phyloP scores from a whole-genome alignment of 805 yeast species.

The Hanseniaspora valbyensis region DNA sequence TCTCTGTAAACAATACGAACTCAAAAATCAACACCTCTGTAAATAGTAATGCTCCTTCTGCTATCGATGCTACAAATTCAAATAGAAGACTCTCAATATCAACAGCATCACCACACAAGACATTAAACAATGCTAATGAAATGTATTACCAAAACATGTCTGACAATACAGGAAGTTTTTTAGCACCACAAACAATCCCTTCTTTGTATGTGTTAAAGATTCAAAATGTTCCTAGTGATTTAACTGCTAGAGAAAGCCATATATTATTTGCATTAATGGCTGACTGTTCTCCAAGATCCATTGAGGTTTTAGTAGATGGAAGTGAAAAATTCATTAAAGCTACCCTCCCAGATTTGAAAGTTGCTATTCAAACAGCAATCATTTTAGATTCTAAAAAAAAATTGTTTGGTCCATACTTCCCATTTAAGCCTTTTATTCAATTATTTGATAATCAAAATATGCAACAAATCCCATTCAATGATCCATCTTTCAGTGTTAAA shows the following conservation, averaged over 20 bases:
- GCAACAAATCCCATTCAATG: slow-evolving; percentile 22
- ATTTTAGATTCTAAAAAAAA: slow-evolving; percentile 33
- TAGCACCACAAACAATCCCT: background rate
- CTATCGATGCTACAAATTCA: background rate
- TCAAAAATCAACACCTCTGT: background rate
- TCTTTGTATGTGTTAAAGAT: slow-evolving; percentile 22
- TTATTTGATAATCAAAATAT: slow-evolving; percentile 30
- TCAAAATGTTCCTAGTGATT: slow-evolving; percentile 51
- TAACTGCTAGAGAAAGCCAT: slow-evolving; percentile 54
- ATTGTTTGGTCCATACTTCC: slow-evolving; percentile 41
- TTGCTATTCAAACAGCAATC: slow-evolving; percentile 36
- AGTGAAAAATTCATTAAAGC: slow-evolving; percentile 31
- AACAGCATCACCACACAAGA: background rate
- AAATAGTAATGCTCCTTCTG: background rate
- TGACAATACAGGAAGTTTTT: background rate
- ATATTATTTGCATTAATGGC: slow-evolving; percentile 57
- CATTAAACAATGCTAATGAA: background rate
- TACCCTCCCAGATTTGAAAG: slow-evolving; percentile 34
- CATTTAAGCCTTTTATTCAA: slow-evolving; percentile 34
- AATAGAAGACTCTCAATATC: slow-evolving; percentile 1
- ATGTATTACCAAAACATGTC: background rate
- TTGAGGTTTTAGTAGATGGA: slow-evolving; percentile 30
- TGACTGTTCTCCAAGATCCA: slow-evolving; percentile 46
- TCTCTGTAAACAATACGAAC: background rate
- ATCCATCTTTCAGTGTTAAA: slow-evolving; percentile 17